Evolutionary conservation across 345 rosid species (phyloP).

Genomic region (Citropsis articulata): DNA sequence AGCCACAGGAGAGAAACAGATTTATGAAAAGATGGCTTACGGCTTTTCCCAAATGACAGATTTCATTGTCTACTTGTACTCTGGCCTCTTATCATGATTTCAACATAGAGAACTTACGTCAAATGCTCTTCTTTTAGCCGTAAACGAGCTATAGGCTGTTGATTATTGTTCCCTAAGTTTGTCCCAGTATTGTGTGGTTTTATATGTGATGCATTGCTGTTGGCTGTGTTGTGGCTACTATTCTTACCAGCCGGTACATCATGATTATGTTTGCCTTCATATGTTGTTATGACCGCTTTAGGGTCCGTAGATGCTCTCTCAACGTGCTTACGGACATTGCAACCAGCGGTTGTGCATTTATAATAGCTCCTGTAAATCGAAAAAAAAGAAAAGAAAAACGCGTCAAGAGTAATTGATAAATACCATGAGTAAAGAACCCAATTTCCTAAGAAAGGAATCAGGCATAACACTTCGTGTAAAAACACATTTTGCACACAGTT

Average conservation of each 20-base stretch:
- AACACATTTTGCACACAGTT: neutral
- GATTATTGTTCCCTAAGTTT: constrained; percentile 29
- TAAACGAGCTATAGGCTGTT: constrained; percentile 49
- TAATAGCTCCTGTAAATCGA: constrained; percentile 71
- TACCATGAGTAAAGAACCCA: neutral
- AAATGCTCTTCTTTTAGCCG: constrained; percentile 67
- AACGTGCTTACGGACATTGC: constrained; percentile 86
- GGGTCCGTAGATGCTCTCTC: constrained; percentile 90
- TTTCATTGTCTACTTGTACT: neutral
- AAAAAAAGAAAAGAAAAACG: neutral
- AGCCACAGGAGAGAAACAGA: constrained; percentile 21
- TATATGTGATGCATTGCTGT: constrained; percentile 29
- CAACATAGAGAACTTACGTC: constrained; percentile 20
- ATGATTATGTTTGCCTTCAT: constrained; percentile 91
- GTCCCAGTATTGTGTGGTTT: constrained; percentile 31
- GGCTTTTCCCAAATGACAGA: constrained; percentile 11
- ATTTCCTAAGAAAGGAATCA: neutral
- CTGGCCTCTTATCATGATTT: neutral
- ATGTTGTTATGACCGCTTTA: constrained; percentile 88
- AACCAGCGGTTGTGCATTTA: constrained; percentile 78
- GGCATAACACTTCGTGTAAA: neutral
- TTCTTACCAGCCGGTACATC: constrained; percentile 62
- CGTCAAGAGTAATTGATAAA: neutral
- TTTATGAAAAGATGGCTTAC: constrained; percentile 6
- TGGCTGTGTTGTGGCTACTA: constrained; percentile 52